Percentiles rank a stretch among this genome's conserved stretches.
Conservation (phyloP, 331 rosid genomes). For the Phaseolus coccineus region DNA sequence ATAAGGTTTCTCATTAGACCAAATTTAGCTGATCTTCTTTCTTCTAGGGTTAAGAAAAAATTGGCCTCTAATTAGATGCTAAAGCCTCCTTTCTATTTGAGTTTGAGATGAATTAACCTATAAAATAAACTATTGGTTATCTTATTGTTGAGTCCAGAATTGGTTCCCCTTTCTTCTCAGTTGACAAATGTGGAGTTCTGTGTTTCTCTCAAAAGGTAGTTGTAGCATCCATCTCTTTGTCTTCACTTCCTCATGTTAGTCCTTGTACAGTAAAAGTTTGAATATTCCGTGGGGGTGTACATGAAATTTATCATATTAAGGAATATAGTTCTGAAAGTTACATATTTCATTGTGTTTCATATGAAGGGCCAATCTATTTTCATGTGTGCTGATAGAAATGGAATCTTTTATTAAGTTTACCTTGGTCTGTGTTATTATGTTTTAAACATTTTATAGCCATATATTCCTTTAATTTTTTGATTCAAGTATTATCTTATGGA, state of each 20-base stretch:
- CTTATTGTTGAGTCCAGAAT: conserved; percentile 64
- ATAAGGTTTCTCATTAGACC: conserved; percentile 76
- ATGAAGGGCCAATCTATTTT: conserved; percentile 34
- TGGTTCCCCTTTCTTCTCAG: conserved; percentile 60
- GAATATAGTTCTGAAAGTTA: conserved; percentile 63
- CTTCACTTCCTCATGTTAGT: conserved; percentile 46
- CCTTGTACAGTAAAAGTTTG: conserved; percentile 73
- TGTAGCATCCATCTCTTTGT: conserved; percentile 54
- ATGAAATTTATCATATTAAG: conserved; percentile 62
- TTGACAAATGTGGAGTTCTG: conserved; percentile 65
- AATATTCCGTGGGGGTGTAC: conserved; percentile 61
- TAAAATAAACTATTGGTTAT: conserved; percentile 61
- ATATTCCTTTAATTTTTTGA: conserved; percentile 21
- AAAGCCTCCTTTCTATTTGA: conserved; percentile 50
- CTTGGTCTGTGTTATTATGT: conserved; percentile 17
- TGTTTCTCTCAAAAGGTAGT: conserved; percentile 83
- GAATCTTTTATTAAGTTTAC: conserved; percentile 40
- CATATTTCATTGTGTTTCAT: conserved; percentile 43
- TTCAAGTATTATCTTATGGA: conserved; percentile 30
- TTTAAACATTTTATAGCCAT: background rate
- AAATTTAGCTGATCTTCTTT: conserved; percentile 63
- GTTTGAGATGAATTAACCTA: conserved; percentile 72
- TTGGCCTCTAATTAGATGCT: conserved; percentile 67
- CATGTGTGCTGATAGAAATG: conserved; percentile 41
- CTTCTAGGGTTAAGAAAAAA: conserved; percentile 51